Conservation (phyloP, 495 filamentous ascomycete genomes). For the Penicillium salamii region DNA sequence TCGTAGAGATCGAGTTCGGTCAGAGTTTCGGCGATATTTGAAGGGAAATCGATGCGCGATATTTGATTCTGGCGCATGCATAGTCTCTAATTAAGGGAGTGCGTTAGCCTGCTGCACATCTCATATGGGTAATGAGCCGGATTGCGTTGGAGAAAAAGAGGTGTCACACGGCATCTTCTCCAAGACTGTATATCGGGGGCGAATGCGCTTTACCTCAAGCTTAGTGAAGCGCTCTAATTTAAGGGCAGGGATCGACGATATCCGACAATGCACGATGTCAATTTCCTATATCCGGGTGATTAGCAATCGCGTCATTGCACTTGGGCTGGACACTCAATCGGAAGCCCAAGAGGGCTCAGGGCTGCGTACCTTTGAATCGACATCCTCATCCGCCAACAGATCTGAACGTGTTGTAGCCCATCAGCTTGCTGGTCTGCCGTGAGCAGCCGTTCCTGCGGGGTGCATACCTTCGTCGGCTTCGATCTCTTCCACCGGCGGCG, state of each 20-base stretch:
- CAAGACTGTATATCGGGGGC: too few relatives aligned
- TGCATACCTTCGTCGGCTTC: conserved; percentile 74
- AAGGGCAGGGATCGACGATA: conserved; percentile 75
- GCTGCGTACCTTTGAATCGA: conserved; percentile 50
- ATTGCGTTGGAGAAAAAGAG: background rate
- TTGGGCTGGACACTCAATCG: background rate
- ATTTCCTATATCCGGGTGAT: conserved; percentile 62
- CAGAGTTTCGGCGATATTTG: conserved; percentile 59
- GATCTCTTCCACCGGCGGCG: conserved; percentile 71
- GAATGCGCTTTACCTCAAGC: conserved; percentile 48
- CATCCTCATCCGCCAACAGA: conserved; percentile 62
- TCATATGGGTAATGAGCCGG: background rate
- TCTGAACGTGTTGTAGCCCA: conserved; percentile 40
- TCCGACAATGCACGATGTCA: conserved; percentile 81
- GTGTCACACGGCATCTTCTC: background rate
- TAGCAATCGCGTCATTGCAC: conserved; percentile 6
- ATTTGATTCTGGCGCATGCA: conserved; percentile 95
- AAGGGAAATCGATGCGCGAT: conserved; percentile 67
- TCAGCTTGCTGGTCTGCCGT: background rate
- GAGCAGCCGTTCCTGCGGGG: background rate
- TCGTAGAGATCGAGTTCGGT: conserved; percentile 94
- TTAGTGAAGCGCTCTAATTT: conserved; percentile 78
- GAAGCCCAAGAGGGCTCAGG: conserved; percentile 1
- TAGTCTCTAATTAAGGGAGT: conserved; percentile 52
- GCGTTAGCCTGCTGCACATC: conserved; percentile 9